Conservation (phyloP, 2,329 filamentous ascomycete genomes). For the Peltaster fructicola region DNA sequence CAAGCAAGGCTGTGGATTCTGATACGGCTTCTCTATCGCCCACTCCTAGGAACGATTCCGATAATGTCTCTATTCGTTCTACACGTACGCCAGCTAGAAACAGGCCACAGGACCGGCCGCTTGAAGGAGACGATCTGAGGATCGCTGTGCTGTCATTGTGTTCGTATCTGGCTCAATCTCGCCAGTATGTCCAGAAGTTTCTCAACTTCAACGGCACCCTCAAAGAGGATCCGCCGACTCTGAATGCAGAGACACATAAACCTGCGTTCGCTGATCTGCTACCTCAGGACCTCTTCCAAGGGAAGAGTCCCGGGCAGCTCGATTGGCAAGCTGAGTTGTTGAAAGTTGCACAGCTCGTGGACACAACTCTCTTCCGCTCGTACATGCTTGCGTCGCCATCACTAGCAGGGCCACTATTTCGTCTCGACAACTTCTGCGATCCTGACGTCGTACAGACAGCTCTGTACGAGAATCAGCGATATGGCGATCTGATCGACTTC, state of each 20-base stretch:
- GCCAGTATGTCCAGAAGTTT: slow-evolving; percentile 44
- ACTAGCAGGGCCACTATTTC: slow-evolving; percentile 76
- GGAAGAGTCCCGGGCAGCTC: slow-evolving; percentile 20
- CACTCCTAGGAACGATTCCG: slow-evolving; percentile 37
- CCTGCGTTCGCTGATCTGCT: slow-evolving; percentile 27
- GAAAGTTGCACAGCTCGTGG: slow-evolving; percentile 65
- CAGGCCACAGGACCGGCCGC: slow-evolving; percentile 30
- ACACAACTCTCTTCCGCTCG: slow-evolving; percentile 83
- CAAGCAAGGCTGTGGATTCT: slow-evolving; percentile 29
- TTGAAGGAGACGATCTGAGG: slow-evolving; percentile 69
- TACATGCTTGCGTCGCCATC: slow-evolving; percentile 86
- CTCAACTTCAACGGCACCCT: slow-evolving; percentile 41
- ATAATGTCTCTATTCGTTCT: slow-evolving; percentile 34
- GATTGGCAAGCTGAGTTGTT: slow-evolving; percentile 56
- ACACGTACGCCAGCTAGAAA: slow-evolving; percentile 24
- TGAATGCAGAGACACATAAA: slow-evolving; percentile 23
- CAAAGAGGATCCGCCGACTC: slow-evolving; percentile 34
- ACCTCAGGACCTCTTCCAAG: slow-evolving; percentile 11
- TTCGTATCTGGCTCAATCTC: slow-evolving; percentile 74
- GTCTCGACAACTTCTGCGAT: slow-evolving; percentile 93
- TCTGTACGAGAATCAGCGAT: slow-evolving; percentile 70
- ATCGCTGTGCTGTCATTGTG: slow-evolving; percentile 68
- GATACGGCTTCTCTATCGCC: slow-evolving; percentile 43
- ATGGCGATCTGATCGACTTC: slow-evolving; percentile 93
- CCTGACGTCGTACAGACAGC: slow-evolving; percentile 89